phyloP scores from a whole-genome alignment of 768 basidiomycete genomes.

The Suillus brevipes region DNA sequence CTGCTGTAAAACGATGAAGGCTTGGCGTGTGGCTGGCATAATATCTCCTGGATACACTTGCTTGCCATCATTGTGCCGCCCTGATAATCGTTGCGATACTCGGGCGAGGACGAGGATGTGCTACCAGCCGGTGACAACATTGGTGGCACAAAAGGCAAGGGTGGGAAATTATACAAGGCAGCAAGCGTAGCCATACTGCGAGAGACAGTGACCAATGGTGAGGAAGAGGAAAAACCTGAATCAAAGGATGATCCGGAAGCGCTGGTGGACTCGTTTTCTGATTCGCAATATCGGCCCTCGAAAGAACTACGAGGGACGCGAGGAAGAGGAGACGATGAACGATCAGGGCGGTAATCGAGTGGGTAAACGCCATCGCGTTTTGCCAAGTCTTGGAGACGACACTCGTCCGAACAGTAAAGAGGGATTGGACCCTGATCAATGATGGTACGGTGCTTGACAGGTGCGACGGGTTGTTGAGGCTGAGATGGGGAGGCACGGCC shows the following conservation, averaged over 20 bases:
- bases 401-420: slow-evolving; percentile 83
- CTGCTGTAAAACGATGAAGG: slow-evolving; percentile 34
- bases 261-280: slow-evolving; percentile 43
- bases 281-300: slow-evolving; percentile 28
- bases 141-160: slow-evolving; percentile 54
- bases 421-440: slow-evolving; percentile 82
- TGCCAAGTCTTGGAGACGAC: slow-evolving; percentile 59
- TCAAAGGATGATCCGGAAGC: slow-evolving; percentile 39
- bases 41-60: slow-evolving; percentile 49
- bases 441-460: slow-evolving; percentile 57
- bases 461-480: slow-evolving; percentile 28
- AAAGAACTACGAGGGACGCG: slow-evolving; percentile 43
- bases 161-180: slow-evolving; percentile 46
- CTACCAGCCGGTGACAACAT: slow-evolving; percentile 28
- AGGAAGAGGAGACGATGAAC: slow-evolving; percentile 40
- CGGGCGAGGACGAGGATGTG: slow-evolving; percentile 24
- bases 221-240: slow-evolving; percentile 30
- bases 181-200: slow-evolving; percentile 41
- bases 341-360: slow-evolving; percentile 49
- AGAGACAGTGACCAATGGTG: slow-evolving; percentile 21
- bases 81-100: slow-evolving; percentile 44
- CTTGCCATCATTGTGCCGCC: slow-evolving; percentile 72
- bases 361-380: slow-evolving; percentile 40
- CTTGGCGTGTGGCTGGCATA: slow-evolving; percentile 42
- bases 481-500: slow-evolving; percentile 17